Percentiles rank a stretch among this genome's conserved stretches.
Evolutionary conservation across 1,139 yeast species (phyloP).

Genomic region (Lodderomyces oxycetoniae): DNA sequence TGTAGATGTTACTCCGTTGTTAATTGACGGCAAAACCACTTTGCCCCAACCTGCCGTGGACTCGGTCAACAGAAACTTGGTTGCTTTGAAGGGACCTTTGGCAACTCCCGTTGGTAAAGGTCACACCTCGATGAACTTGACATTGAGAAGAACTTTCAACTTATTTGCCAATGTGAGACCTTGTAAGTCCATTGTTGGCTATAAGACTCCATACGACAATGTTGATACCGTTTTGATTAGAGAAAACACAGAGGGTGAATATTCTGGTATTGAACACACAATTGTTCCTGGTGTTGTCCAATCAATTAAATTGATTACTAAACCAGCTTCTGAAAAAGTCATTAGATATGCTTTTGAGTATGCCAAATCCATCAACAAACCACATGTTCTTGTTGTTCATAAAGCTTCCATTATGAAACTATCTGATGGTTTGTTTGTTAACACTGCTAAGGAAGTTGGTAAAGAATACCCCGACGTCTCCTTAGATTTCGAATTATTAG

Average conservation of each 20-base stretch:
- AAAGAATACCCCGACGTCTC: conserved; percentile 88
- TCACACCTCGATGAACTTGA: conserved; percentile 94
- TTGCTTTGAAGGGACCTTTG: conserved; percentile 95
- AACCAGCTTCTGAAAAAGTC: conserved; percentile 93
- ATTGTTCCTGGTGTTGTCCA: conserved; percentile 98
- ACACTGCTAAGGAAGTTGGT: conserved; percentile 84
- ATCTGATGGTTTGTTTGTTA: conserved; percentile 94
- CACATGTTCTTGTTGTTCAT: conserved; percentile 91
- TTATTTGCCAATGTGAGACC: conserved; percentile 97
- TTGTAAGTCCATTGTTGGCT: conserved; percentile 89
- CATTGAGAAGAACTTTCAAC: conserved; percentile 94
- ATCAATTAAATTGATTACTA: conserved; percentile 94
- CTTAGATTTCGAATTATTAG: conserved; percentile 82
- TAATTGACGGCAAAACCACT: conserved; percentile 90
- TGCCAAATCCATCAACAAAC: conserved; percentile 84
- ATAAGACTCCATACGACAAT: conserved; percentile 88
- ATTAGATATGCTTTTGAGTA: conserved; percentile 96
- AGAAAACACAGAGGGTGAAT: conserved; percentile 99
- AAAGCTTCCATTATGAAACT: conserved; percentile 98
- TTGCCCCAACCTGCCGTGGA: conserved; percentile 90
- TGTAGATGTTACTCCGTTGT: conserved; percentile 90
- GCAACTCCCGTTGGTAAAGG: conserved; percentile 99
- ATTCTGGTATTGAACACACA: conserved; percentile 97
- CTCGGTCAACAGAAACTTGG: conserved; percentile 85
- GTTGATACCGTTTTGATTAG: conserved; percentile 95